Percentiles rank a stretch among this genome's conserved stretches.
phyloP scores from a whole-genome alignment of 2,329 filamentous ascomycete species.

The Geosmithia putterillii region DNA sequence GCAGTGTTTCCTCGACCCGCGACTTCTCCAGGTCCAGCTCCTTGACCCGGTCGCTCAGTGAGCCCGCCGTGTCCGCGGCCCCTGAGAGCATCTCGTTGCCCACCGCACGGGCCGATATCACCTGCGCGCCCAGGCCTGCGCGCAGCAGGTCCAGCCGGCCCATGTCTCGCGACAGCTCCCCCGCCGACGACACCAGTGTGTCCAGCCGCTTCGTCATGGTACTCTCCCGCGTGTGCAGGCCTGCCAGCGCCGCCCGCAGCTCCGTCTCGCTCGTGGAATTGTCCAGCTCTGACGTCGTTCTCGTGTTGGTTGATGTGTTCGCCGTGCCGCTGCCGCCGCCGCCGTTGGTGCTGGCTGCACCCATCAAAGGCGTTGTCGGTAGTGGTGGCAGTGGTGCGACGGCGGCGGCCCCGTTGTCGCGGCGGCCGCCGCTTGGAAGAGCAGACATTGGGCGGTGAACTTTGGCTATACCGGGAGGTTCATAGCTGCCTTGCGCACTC shows the following conservation, averaged over 20 bases:
- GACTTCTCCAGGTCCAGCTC: slow-evolving; percentile 83
- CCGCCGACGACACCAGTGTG: slow-evolving; percentile 67
- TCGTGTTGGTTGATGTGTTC: slow-evolving; percentile 7
- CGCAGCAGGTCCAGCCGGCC: slow-evolving; percentile 80
- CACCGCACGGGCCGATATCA: slow-evolving; percentile 69
- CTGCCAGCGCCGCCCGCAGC: slow-evolving; percentile 63
- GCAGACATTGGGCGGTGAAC: slow-evolving; percentile 29
- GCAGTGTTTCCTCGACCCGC: slow-evolving; percentile 77
- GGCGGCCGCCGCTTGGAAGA: slow-evolving; percentile 27
- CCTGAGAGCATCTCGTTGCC: slow-evolving; percentile 84
- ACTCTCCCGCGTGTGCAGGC: slow-evolving; percentile 66
- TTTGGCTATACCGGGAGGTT: slow-evolving; percentile 20
- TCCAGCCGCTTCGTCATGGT: slow-evolving; percentile 64
- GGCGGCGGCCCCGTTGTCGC: slow-evolving; percentile 9
- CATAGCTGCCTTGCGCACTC: slow-evolving; percentile 23
- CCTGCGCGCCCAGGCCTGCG: slow-evolving; percentile 77
- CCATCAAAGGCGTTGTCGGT: not conserved
- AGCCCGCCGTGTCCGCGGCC: slow-evolving; percentile 73
- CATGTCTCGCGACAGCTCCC: slow-evolving; percentile 76
- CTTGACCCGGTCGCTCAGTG: slow-evolving; percentile 78
- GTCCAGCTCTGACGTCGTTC: slow-evolving; percentile 33
- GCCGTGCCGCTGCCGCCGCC: not conserved
- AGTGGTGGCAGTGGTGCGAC: slow-evolving; percentile 11
- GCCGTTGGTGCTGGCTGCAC: slow-evolving; percentile 2
- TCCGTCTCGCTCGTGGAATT: slow-evolving; percentile 65